These are phyloP conservation scores for Mentha longifolia DNA, from an alignment of 257 asterid genomes.

Conservation along the genomic window DNA sequence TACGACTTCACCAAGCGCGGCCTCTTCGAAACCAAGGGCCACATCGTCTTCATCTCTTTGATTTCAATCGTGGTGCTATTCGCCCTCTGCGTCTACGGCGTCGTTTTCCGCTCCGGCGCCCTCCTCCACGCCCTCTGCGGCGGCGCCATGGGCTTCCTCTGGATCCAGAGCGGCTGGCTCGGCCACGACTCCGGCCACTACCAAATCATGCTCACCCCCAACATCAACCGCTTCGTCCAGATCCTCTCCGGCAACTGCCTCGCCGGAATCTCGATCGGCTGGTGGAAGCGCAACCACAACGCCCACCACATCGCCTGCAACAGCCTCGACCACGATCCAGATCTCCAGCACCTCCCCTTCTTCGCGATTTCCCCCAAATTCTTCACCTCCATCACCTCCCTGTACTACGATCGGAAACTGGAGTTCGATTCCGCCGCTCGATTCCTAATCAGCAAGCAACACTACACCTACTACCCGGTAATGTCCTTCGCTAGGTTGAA, in stretches of 20 bases:
- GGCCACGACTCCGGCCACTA: constrained; percentile 95
- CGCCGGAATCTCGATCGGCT: constrained; percentile 82
- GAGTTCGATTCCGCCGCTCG: constrained; percentile 58
- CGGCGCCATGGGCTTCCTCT: constrained; percentile 69
- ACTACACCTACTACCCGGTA: constrained; percentile 80
- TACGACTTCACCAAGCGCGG: constrained; percentile 70
- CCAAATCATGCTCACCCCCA: constrained; percentile 54
- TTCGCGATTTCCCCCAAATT: constrained; percentile 76
- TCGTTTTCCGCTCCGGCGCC: constrained; percentile 54
- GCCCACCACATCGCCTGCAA: constrained; percentile 91
- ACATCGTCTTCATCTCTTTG: constrained; percentile 42
- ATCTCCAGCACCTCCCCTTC: constrained; percentile 81
- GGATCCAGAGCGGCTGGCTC: constrained; percentile 97
- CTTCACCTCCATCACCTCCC: constrained; percentile 65
- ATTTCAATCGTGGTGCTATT: constrained; percentile 44
- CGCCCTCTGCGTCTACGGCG: constrained; percentile 60
- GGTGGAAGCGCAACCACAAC: constrained; percentile 95
- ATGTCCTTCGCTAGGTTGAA: constrained; percentile 83
- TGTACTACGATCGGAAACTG: constrained; percentile 56
- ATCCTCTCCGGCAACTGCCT: constrained; percentile 70
- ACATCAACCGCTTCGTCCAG: constrained; percentile 56
- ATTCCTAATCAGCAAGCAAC: constrained; percentile 72
- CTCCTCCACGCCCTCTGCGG: constrained; percentile 63
- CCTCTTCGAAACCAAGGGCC: constrained; percentile 72
- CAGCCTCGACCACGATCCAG: constrained; percentile 88